Percentiles rank a stretch among this genome's conserved stretches.
phyloP scores from a whole-genome alignment of 805 yeast genomes.

The Zygosaccharomyces bailii region DNA sequence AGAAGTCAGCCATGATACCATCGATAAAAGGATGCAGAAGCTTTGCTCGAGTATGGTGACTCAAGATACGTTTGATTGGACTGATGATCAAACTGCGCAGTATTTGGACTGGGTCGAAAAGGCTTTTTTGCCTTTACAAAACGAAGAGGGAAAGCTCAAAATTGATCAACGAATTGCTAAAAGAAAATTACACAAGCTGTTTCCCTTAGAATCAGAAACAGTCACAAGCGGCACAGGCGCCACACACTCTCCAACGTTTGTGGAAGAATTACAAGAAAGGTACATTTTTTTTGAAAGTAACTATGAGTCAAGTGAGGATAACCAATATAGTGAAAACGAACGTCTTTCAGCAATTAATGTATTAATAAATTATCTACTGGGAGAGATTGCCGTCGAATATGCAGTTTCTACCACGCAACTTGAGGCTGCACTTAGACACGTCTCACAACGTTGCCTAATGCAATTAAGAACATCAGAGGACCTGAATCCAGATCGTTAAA shows the following conservation, averaged over 20 bases:
- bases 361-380: slow-evolving; percentile 18
- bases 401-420: slow-evolving; percentile 19
- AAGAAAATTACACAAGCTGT: slow-evolving; percentile 28
- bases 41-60: slow-evolving; percentile 8
- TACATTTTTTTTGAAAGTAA: slow-evolving; percentile 18
- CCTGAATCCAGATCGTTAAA: background rate
- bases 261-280: slow-evolving; percentile 28
- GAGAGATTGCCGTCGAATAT: slow-evolving; percentile 16
- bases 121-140: slow-evolving; percentile 20
- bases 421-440: slow-evolving; percentile 10
- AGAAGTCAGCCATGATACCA: slow-evolving; percentile 11
- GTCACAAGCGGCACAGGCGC: background rate
- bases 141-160: slow-evolving; percentile 15
- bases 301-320: slow-evolving; percentile 9
- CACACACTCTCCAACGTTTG: slow-evolving; percentile 15
- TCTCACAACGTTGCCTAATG: slow-evolving; percentile 13
- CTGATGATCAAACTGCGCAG: slow-evolving; percentile 18
- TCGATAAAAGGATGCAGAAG: slow-evolving; percentile 11
- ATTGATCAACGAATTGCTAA: slow-evolving; percentile 34
- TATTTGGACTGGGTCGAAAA: slow-evolving; percentile 33
- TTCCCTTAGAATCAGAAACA: slow-evolving; percentile 22
- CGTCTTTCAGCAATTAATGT: slow-evolving; percentile 9
- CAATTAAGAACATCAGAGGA: background rate
- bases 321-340: background rate
- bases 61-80: slow-evolving; percentile 21